Percentiles rank a stretch among this genome's conserved stretches.
Evolutionary conservation across 148 eudicot genomes (phyloP).

Genomic region (Pouteria glomerata): DNA sequence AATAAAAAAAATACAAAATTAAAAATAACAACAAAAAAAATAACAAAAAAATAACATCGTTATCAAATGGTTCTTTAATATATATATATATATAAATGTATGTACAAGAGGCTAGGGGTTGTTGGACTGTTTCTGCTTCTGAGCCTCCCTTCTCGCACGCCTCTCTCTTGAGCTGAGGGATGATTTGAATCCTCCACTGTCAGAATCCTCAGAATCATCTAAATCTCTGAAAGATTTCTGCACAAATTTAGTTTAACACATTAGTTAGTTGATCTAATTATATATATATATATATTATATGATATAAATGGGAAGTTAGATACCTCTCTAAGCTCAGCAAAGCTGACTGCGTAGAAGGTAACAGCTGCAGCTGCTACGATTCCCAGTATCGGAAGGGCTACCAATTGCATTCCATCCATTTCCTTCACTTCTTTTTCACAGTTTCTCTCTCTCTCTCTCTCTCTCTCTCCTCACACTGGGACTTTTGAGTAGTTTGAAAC

Average conservation of each 20-base stretch:
- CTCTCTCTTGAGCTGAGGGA: constrained; percentile 53
- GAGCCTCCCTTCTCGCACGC: constrained; percentile 52
- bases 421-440: background rate
- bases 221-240: constrained; percentile 57
- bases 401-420: constrained; percentile 49
- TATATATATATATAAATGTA: too few relatives aligned
- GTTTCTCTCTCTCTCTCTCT: too few relatives aligned
- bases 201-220: constrained; percentile 41
- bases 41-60: too few relatives aligned
- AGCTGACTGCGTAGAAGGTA: constrained; percentile 75
- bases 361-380: constrained; percentile 70
- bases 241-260: background rate
- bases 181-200: constrained; percentile 34
- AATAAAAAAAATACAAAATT: too few relatives aligned
- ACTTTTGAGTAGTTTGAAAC: too few relatives aligned
- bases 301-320: background rate
- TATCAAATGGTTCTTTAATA: too few relatives aligned
- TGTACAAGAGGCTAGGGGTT: too few relatives aligned
- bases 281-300: too few relatives aligned
- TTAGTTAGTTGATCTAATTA: too few relatives aligned
- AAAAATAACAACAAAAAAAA: too few relatives aligned
- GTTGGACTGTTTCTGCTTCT: too few relatives aligned
- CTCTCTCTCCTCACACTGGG: too few relatives aligned
- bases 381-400: constrained; percentile 41
- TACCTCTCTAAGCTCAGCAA: constrained; percentile 61